phyloP scores from a whole-genome alignment of 129 eudicot genomes.

The Pittosporum tobira region DNA sequence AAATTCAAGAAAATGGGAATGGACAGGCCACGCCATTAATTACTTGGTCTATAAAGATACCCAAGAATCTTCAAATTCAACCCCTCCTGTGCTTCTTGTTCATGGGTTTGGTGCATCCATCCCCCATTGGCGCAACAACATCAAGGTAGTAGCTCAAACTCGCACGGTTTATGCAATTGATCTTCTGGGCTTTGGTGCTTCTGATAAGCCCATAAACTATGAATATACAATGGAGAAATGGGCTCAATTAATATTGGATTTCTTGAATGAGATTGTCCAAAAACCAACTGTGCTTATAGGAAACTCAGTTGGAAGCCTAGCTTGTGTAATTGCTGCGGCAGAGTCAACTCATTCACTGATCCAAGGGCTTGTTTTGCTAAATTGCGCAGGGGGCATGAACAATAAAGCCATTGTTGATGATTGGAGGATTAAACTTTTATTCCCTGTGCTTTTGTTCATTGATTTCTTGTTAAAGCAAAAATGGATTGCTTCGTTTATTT shows the following conservation, averaged over 20 bases:
- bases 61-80: neutral
- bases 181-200: slow-evolving; percentile 96
- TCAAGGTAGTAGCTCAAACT: slow-evolving; percentile 49
- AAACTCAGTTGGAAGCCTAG: slow-evolving; percentile 97
- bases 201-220: slow-evolving; percentile 80
- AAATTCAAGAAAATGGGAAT: slow-evolving; percentile 58
- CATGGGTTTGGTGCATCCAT: slow-evolving; percentile 97
- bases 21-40: slow-evolving; percentile 69
- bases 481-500: slow-evolving; percentile 66
- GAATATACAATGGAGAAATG: slow-evolving; percentile 78
- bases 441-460: slow-evolving; percentile 69
- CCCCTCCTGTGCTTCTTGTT: slow-evolving; percentile 68
- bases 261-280: slow-evolving; percentile 62
- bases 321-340: slow-evolving; percentile 79
- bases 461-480: slow-evolving; percentile 78
- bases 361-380: slow-evolving; percentile 69
- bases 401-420: slow-evolving; percentile 95
- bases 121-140: slow-evolving; percentile 96
- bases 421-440: slow-evolving; percentile 84
- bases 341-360: slow-evolving; percentile 43
- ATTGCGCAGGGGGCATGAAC: slow-evolving; percentile 98
- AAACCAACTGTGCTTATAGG: slow-evolving; percentile 76
- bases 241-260: slow-evolving; percentile 78
- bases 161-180: slow-evolving; percentile 71
- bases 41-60: slow-evolving; percentile 42